These are phyloP conservation scores for Cystobasidium onofrii DNA, from an alignment of 768 basidiomycete genomes.

Conservation along the genomic window DNA sequence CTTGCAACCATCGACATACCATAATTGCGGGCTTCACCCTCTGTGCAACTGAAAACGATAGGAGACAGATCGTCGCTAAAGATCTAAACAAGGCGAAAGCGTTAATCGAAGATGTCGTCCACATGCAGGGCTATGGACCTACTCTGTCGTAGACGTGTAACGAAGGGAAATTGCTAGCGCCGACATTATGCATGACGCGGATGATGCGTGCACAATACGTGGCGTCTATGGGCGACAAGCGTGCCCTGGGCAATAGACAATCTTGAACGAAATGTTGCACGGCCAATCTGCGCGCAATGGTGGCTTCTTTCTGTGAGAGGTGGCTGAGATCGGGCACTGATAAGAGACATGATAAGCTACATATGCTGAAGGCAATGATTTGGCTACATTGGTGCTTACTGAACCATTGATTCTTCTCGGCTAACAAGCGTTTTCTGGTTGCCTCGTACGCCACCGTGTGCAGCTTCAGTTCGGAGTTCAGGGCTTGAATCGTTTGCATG, in stretches of 20 bases:
- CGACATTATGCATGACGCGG: slow-evolving; percentile 72
- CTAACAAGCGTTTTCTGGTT: slow-evolving; percentile 65
- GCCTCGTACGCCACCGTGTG: slow-evolving; percentile 64
- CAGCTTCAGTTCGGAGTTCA: slow-evolving; percentile 65
- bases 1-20: slow-evolving; percentile 51
- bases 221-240: slow-evolving; percentile 94
- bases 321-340: background rate
- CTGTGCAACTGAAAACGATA: slow-evolving; percentile 84
- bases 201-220: slow-evolving; percentile 88
- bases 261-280: slow-evolving; percentile 60
- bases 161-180: slow-evolving; percentile 82
- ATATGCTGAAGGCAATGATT: background rate
- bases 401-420: slow-evolving; percentile 79
- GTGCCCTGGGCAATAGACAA: slow-evolving; percentile 81
- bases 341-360: slow-evolving; percentile 45
- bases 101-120: background rate
- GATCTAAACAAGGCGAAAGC: slow-evolving; percentile 52
- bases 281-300: slow-evolving; percentile 45
- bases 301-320: slow-evolving; percentile 46
- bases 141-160: slow-evolving; percentile 77
- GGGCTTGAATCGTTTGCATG: slow-evolving; percentile 54
- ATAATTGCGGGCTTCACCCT: slow-evolving; percentile 90
- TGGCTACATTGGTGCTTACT: slow-evolving; percentile 40
- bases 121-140: too few relatives aligned
- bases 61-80: slow-evolving; percentile 75